phyloP scores from a whole-genome alignment of 495 filamentous ascomycete genomes.

The Podospora fimiseda region DNA sequence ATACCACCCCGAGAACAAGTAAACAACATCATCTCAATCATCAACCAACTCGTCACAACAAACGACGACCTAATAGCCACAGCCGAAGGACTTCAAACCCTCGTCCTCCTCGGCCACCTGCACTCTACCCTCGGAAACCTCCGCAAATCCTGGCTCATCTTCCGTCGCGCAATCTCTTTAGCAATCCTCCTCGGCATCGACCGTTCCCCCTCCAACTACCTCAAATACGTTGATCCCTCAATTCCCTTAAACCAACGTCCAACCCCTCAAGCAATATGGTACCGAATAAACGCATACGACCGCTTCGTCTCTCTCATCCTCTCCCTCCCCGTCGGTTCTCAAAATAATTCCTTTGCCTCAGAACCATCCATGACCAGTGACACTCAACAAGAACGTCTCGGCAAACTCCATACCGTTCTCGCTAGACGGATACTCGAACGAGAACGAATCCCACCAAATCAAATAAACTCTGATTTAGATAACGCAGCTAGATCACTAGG shows the following conservation, averaged over 20 bases:
- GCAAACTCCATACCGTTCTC: conserved; percentile 30
- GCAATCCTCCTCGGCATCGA: conserved; percentile 43
- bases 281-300: conserved; percentile 28
- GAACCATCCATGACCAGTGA: conserved; percentile 23
- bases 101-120: conserved; percentile 32
- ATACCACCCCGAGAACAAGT: conserved; percentile 27
- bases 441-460: conserved; percentile 31
- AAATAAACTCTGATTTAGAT: conserved; percentile 41
- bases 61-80: conserved; percentile 46
- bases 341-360: conserved; percentile 28
- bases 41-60: conserved; percentile 38
- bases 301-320: conserved; percentile 35
- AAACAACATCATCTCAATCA: conserved; percentile 29
- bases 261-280: conserved; percentile 25
- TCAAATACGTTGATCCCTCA: conserved; percentile 27
- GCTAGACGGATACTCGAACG: conserved; percentile 37
- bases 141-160: conserved; percentile 40
- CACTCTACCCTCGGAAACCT: conserved; percentile 41
- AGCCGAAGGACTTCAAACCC: conserved; percentile 38
- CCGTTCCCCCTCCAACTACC: conserved; percentile 18
- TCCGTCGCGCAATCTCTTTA: conserved; percentile 36
- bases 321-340: conserved; percentile 32
- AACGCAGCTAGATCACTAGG: conserved; percentile 30
- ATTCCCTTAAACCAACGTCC: conserved; percentile 17
- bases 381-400: conserved; percentile 27